phyloP scores from a whole-genome alignment of 768 basidiomycete genomes.

The Rhizopogon salebrosus region DNA sequence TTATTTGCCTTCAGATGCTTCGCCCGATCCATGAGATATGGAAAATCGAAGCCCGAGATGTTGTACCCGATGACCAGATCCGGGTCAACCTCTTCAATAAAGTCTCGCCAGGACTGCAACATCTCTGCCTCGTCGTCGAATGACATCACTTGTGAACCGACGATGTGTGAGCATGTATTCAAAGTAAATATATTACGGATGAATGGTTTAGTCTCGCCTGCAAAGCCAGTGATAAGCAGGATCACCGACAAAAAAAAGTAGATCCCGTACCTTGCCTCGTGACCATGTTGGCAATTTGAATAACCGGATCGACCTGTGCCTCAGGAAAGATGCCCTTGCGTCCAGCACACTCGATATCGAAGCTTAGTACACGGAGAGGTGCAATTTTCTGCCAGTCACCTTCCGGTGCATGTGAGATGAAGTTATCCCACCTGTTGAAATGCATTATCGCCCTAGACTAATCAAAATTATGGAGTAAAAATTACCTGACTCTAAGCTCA shows the following conservation, averaged over 20 bases:
- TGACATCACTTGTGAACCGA: conserved; percentile 92
- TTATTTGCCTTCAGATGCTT: conserved; percentile 65
- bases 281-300: conserved; percentile 99
- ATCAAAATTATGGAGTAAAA: conserved; percentile 11
- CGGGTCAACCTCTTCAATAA: conserved; percentile 86
- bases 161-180: conserved; percentile 90
- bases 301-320: conserved; percentile 84
- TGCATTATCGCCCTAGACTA: conserved; percentile 5
- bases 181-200: conserved; percentile 96
- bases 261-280: conserved; percentile 79
- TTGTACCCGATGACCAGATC: conserved; percentile 98
- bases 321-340: conserved; percentile 98
- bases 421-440: conserved; percentile 62
- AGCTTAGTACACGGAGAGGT: conserved; percentile 89
- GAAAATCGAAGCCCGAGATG: conserved; percentile 90
- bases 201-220: conserved; percentile 90
- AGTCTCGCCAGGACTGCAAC: conserved; percentile 84
- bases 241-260: neutral
- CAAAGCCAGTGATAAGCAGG: neutral
- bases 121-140: conserved; percentile 72
- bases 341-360: conserved; percentile 99
- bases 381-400: conserved; percentile 90
- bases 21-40: conserved; percentile 91
- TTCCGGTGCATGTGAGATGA: conserved; percentile 90
- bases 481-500: conserved; percentile 72